A percentile compares a stretch with the other conserved stretches of the same genome.
Evolutionary conservation across 169 alveolate species (phyloP).

Genomic region (Neospora caninum): DNA sequence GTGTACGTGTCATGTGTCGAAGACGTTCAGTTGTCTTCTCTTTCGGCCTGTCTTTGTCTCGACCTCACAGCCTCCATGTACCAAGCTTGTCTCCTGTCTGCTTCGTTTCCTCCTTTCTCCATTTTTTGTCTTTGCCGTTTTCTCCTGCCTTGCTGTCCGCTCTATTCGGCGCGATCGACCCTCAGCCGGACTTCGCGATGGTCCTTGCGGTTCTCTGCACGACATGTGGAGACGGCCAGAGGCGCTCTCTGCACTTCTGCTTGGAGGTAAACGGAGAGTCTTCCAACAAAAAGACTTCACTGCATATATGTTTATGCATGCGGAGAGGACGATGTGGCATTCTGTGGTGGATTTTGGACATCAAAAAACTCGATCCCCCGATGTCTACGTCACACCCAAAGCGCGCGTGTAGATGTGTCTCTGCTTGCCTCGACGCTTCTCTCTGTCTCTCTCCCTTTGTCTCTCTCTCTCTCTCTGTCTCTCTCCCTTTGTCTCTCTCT

Average conservation of each 20-base stretch:
- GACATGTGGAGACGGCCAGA: slow-evolving; percentile 63
- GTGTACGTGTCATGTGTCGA: too few relatives aligned
- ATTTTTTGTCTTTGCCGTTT: background rate
- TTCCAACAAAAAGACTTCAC: background rate
- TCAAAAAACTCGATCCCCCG: too few relatives aligned
- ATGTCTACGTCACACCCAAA: too few relatives aligned
- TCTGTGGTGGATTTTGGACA: background rate
- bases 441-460: too few relatives aligned
- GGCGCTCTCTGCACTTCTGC: slow-evolving; percentile 64
- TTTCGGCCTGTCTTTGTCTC: too few relatives aligned
- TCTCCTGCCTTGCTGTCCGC: background rate
- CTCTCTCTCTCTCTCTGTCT: too few relatives aligned
- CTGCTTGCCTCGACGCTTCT: too few relatives aligned
- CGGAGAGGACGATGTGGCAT: too few relatives aligned
- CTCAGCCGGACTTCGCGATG: slow-evolving; percentile 67
- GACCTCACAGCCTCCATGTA: too few relatives aligned
- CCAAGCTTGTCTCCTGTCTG: background rate
- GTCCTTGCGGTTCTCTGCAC: slow-evolving; percentile 65
- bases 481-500: background rate
- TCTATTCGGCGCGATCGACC: background rate
- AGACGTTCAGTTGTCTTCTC: too few relatives aligned
- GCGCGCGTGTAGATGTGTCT: too few relatives aligned
- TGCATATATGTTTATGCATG: background rate
- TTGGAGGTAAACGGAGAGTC: slow-evolving; percentile 38
- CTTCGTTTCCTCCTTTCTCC: background rate